Evolutionary conservation across 2,329 filamentous ascomycete genomes (phyloP), one percentile per base, ranked within the genome.

Genomic region (Orbilia quercus): DNA sequence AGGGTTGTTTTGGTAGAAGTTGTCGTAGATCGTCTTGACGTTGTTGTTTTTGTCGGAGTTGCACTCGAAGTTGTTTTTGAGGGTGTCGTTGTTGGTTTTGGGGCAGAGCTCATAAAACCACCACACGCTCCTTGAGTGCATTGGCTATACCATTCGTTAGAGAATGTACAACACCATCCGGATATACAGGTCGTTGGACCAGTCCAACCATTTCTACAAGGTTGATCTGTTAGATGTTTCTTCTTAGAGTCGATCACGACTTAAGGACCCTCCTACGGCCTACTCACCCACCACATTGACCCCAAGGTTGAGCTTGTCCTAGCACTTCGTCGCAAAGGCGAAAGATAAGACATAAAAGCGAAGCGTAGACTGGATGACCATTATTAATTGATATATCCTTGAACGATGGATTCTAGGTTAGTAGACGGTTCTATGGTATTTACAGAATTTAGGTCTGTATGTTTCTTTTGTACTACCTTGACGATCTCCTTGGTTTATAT

Each of bases 111-210:
- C 11, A 34, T 18, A 7, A n/a, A n/a, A 9, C 44, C 42, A 12
- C 44, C 54, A n/a, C 63, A 67, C 16, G n/a, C 51, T 3, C 53
- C 54, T 36, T 67, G 22, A 7, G 79, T 55, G 57, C 82, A 84
- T 70, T 83, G 82, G 63, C 79, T 81, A 71, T 83, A 84, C 76
- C 78, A 84, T 7, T 80, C 76, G 75, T 83, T 84, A 2, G 77
- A 72, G 44, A 78, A 77, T 3, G 67, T 76, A 76, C 82, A 84
- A 0, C 77, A 78, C 60, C 81, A 83, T 1, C 82, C 82, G 12
- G 80, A 77, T 9, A 82, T 78, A 42, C 82, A 84, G 0, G 79
- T 80, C 0, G 78, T 83, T 0, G 77, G 53, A 0, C 82, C 82
- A 7, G 75, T 76, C 77, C 78, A 83, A 53, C 65, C 59, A 6